These are phyloP conservation scores for Cucumis cinereus DNA, from an alignment of 306 rosid genomes.

Conservation along the genomic window DNA sequence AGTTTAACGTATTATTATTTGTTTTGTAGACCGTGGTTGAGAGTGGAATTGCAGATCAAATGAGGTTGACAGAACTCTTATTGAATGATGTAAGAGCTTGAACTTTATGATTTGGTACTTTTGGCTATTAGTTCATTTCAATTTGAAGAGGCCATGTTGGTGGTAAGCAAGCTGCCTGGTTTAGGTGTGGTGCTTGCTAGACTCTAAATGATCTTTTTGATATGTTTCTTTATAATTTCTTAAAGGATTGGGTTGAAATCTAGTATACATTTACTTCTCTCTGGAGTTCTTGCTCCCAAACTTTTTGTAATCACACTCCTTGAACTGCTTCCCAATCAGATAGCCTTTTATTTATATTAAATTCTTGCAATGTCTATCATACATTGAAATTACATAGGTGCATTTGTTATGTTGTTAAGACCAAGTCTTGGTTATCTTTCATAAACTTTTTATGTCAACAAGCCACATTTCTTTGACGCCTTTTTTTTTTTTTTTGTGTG, in stretches of 20 bases:
- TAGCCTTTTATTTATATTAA: background rate
- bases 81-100: slow-evolving; percentile 67
- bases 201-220: background rate
- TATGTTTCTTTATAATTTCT: background rate
- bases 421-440: background rate
- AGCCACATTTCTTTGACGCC: background rate
- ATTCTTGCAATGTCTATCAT: background rate
- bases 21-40: slow-evolving; percentile 72
- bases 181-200: background rate
- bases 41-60: slow-evolving; percentile 74
- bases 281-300: background rate
- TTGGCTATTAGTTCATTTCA: slow-evolving; percentile 1
- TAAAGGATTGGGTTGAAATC: background rate
- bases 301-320: background rate
- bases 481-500: no score
- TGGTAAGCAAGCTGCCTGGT: slow-evolving; percentile 1
- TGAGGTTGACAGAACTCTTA: slow-evolving; percentile 66
- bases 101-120: slow-evolving; percentile 8
- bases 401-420: background rate
- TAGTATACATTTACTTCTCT: background rate
- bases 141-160: background rate
- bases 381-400: background rate
- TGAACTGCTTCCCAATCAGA: background rate
- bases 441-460: background rate
- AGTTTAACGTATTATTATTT: slow-evolving; percentile 10